A percentile compares a stretch with the other conserved stretches of the same genome.
Evolutionary conservation across 164 flowering plant species (phyloP).

Genomic region (Hamamelis virginiana): DNA sequence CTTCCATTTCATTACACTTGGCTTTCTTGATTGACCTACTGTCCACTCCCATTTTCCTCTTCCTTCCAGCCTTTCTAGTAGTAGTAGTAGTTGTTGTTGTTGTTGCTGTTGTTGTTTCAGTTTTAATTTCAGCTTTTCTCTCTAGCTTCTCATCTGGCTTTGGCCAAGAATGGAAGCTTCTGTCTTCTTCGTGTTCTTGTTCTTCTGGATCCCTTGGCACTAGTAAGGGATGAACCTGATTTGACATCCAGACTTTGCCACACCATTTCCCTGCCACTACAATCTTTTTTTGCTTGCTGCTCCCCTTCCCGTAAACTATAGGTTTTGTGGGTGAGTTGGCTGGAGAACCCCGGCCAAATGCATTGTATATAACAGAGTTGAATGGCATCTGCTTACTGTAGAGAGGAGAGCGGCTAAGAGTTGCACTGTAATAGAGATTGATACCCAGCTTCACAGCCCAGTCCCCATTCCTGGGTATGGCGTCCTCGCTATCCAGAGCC

Average conservation of each 20-base stretch:
- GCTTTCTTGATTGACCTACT: constrained; percentile 27
- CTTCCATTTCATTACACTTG: constrained; percentile 15
- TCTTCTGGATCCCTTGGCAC: constrained; percentile 42
- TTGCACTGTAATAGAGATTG: constrained; percentile 85
- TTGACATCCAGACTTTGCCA: constrained; percentile 98
- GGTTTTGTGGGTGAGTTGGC: constrained; percentile 34
- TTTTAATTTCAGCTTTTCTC: constrained; percentile 26
- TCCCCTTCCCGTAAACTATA: constrained; percentile 34
- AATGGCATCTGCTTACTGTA: constrained; percentile 96
- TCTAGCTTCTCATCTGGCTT: constrained; percentile 37
- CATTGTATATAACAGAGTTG: constrained; percentile 74
- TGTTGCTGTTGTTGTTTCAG: constrained; percentile 16
- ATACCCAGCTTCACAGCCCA: constrained; percentile 96
- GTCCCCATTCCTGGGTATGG: constrained; percentile 69
- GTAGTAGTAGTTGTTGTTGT: no score
- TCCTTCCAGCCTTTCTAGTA: constrained; percentile 40
- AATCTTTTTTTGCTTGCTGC: constrained; percentile 59
- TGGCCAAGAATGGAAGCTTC: constrained; percentile 18
- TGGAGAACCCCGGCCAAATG: constrained; percentile 70
- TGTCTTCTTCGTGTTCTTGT: constrained; percentile 27
- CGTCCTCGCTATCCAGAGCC: constrained; percentile 75
- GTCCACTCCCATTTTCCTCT: constrained; percentile 46
- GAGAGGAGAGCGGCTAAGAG: constrained; percentile 84
- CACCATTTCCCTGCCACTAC: constrained; percentile 97
- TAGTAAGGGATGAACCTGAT: constrained; percentile 85